Base-by-base conservation (phyloP, 78 protist genomes). In the Dictyostelium citrinum region DNA sequence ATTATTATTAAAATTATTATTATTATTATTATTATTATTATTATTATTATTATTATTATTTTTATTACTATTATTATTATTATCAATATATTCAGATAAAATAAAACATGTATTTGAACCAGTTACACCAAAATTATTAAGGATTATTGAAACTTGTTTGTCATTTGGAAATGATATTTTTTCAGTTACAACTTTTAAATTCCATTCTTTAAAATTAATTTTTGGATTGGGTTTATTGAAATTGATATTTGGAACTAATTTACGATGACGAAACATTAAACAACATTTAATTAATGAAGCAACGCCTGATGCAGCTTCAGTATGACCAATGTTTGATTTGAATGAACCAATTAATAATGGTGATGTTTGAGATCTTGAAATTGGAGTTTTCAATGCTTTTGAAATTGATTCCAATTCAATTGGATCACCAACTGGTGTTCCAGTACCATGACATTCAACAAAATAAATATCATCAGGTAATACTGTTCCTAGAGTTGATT, bases 401-500 rank as follows among this genome's bases (percentile, higher is more conserved):
- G 90, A 74, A 5, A 83, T n/a, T 20, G 90, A 77, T 31, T 75
- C 49, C 1, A 39, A 45, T 33, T 83, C 90, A 1, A 60, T 83
- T 10, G 60, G 60, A 51, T 83, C 90, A 35, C 90, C 90, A 1
- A 49, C 81, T 33, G 51, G 37, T 37, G 90, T 83, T 6, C 96
- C 96, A 22, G 96, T 93, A 39, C 84, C 92, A 67, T 93, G 96
- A 8, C 90, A 84, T 41, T 93, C 96, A 16, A 93, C 83, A 77
- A 78, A 93, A 22, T 39, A 35, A 33, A 92, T 78, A 24, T 92
- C 76, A 22, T 39, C 11, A 11, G 43, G 75, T 8, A 20, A 1
- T 1, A 74, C 39, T 7, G 61, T 41, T 3, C 90, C 84, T 6
- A 14, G 7, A 3, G 60, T 51, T 20, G 61, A 51, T 6, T 51